A percentile compares a stretch with the other conserved stretches of the same genome.
Conservation (phyloP, 2,329 filamentous ascomycete species). For the Trichoderma sp. region DNA sequence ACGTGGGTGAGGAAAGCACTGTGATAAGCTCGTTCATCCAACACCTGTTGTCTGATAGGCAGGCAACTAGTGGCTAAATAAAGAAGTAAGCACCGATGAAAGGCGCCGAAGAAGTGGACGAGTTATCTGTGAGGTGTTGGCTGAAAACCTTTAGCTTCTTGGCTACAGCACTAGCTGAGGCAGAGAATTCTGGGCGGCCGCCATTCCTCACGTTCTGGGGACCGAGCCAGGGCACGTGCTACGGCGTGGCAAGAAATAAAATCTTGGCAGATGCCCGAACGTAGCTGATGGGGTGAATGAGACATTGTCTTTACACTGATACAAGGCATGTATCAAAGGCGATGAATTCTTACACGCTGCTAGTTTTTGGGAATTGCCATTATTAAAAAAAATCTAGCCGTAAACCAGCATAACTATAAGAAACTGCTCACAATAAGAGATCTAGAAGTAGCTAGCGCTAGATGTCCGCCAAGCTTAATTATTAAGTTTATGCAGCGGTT, state of each 20-base stretch:
- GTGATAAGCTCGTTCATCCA: conserved; percentile 3
- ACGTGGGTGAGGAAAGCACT: not conserved
- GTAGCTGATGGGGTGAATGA: not conserved
- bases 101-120: not conserved
- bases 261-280: not conserved
- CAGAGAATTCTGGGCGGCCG: not conserved
- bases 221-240: conserved; percentile 21
- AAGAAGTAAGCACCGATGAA: not conserved
- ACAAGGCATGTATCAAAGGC: not conserved
- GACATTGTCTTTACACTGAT: not conserved
- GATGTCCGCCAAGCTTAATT: conserved; percentile 23
- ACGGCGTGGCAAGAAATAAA: not conserved
- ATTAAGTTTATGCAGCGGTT: conserved; percentile 14
- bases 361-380: not conserved
- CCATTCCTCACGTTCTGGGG: conserved; percentile 5
- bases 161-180: not conserved
- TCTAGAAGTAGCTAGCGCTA: conserved; percentile 4
- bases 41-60: not conserved
- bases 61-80: not conserved
- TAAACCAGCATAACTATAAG: not conserved
- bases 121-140: not conserved
- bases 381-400: not conserved
- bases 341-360: not conserved
- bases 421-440: not conserved
- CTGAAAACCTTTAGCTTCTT: not conserved